Evolutionary conservation across 768 basidiomycete genomes (phyloP).

Genomic region (Russula vinacea): DNA sequence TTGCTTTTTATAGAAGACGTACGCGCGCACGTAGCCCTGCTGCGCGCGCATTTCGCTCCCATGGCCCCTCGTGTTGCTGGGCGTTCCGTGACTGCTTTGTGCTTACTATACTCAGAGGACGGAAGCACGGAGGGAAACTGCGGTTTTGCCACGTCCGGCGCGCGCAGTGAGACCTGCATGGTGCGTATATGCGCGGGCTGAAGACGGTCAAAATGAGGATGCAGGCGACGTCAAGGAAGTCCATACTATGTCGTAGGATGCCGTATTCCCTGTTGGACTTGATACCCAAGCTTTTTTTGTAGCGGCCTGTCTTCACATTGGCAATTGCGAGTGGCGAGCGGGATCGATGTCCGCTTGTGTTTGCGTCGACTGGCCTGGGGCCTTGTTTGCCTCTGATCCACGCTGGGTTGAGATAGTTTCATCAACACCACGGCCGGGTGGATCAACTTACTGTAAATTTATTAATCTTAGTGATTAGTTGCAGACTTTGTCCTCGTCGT

Average conservation of each 20-base stretch:
- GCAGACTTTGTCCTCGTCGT: too few species aligned
- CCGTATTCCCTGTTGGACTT: constrained; percentile 66
- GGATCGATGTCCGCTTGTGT: constrained; percentile 47
- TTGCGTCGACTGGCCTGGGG: constrained; percentile 1
- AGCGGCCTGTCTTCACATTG: constrained; percentile 39
- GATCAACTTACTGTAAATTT: too few species aligned
- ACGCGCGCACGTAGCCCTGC: constrained; percentile 71
- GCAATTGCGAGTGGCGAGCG: constrained; percentile 31
- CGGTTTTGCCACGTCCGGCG: constrained; percentile 77
- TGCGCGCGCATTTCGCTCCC: constrained; percentile 51
- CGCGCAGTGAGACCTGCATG: constrained; percentile 95
- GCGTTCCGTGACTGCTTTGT: constrained; percentile 45
- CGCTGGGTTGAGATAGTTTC: constrained; percentile 47
- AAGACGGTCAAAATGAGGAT: constrained; percentile 96
- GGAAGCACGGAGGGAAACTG: constrained; percentile 34
- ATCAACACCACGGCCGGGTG: too few species aligned
- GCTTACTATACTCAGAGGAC: constrained; percentile 61
- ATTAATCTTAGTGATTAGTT: too few species aligned
- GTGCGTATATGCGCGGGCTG: constrained; percentile 87
- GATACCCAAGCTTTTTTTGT: too few species aligned
- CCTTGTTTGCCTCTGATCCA: constrained; percentile 25
- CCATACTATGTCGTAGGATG: constrained; percentile 94
- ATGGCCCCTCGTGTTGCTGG: constrained; percentile 43
- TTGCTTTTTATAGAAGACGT: constrained; percentile 91
- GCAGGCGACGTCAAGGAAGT: constrained; percentile 92